Evolutionary conservation across 2,329 filamentous ascomycete genomes (phyloP).

Genomic region (Plectosphaerella sp.): DNA sequence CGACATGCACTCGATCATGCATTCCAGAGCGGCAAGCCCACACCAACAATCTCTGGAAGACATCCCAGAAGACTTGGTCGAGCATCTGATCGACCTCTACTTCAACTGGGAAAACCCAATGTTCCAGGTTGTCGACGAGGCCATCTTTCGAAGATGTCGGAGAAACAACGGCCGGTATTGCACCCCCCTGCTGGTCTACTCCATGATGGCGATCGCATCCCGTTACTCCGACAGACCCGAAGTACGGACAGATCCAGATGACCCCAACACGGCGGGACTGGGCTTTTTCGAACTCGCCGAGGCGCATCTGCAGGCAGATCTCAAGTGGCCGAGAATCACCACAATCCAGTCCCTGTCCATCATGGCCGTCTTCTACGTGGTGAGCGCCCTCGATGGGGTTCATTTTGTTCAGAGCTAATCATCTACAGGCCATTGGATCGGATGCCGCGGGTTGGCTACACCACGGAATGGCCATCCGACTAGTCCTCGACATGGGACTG

Average conservation of each 20-base stretch:
- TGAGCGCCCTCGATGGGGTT: background rate
- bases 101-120: constrained; percentile 32
- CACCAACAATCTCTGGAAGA: constrained; percentile 1
- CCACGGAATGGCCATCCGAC: constrained; percentile 29
- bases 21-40: background rate
- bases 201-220: constrained; percentile 27
- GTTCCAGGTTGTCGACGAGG: constrained; percentile 28
- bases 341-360: constrained; percentile 29
- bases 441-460: constrained; percentile 30
- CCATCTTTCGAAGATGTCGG: constrained; percentile 24
- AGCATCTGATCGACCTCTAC: constrained; percentile 25
- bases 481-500: constrained; percentile 31
- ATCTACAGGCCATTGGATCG: constrained; percentile 22
- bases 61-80: constrained; percentile 16
- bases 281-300: constrained; percentile 22
- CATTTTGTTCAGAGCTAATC: background rate
- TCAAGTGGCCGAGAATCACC: constrained; percentile 24
- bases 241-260: constrained; percentile 20
- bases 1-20: background rate
- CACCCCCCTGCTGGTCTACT: constrained; percentile 24
- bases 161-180: constrained; percentile 20
- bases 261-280: constrained; percentile 27
- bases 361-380: constrained; percentile 22
- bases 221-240: constrained; percentile 25
- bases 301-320: constrained; percentile 13